A percentile compares a stretch with the other conserved stretches of the same genome.
Conservation (phyloP, 805 yeast genomes). For the Saturnispora mendoncae region DNA sequence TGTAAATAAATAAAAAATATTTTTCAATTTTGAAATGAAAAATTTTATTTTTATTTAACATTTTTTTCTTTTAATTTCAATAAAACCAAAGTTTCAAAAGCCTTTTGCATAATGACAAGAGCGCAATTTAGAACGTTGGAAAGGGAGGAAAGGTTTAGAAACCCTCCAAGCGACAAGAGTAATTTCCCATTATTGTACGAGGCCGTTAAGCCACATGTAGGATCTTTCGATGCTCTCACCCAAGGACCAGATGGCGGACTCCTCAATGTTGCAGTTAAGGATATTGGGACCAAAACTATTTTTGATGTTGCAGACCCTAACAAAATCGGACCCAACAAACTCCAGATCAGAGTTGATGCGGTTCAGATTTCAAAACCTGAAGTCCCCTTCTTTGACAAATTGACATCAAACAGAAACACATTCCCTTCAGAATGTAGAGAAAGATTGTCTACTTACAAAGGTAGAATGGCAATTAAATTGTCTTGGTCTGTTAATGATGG, state of each 20-base stretch:
- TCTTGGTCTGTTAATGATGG: conserved; percentile 86
- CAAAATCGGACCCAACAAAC: conserved; percentile 69
- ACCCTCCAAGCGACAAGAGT: conserved; percentile 83
- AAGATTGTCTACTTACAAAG: conserved; percentile 73
- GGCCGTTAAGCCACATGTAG: conserved; percentile 92
- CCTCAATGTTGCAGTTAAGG: conserved; percentile 75
- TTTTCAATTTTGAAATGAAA: too few species aligned
- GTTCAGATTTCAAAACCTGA: conserved; percentile 83
- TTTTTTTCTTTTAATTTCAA: too few species aligned
- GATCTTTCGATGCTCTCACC: conserved; percentile 90
- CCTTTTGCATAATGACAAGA: conserved; percentile 23
- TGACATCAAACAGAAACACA: conserved; percentile 67
- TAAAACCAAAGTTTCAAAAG: too few species aligned
- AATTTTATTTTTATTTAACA: conserved; percentile 4
- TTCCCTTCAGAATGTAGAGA: conserved; percentile 88
- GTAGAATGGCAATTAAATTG: conserved; percentile 68
- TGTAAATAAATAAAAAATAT: too few species aligned
- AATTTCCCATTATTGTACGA: conserved; percentile 76
- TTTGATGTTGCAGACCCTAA: conserved; percentile 69
- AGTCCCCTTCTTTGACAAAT: conserved; percentile 60
- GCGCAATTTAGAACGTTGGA: conserved; percentile 76
- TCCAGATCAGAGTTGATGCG: conserved; percentile 75
- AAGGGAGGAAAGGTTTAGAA: conserved; percentile 73
- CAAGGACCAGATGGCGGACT: conserved; percentile 84
- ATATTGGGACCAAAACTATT: conserved; percentile 77